phyloP scores from a whole-genome alignment of 257 asterid genomes.

The Sherardia arvensis region DNA sequence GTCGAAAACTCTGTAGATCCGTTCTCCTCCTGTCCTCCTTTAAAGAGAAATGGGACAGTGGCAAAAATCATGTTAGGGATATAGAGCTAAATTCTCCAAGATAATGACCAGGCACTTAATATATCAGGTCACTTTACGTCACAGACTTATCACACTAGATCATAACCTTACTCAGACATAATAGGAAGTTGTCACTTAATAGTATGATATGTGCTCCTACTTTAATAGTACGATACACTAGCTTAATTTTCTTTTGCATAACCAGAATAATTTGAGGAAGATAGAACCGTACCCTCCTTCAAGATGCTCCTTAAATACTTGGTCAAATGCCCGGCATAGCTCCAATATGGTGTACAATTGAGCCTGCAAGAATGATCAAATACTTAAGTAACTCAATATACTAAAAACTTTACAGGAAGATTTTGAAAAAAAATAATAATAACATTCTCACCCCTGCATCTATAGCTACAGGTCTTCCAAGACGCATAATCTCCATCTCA shows the following conservation, averaged over 20 bases:
- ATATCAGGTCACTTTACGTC: not conserved
- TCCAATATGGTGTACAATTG: conserved; percentile 33
- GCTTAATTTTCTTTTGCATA: not conserved
- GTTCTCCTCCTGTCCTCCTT: conserved; percentile 43
- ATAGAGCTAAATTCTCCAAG: not conserved
- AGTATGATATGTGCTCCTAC: not conserved
- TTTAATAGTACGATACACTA: not conserved
- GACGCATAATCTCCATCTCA: conserved; percentile 27
- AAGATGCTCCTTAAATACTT: conserved; percentile 41
- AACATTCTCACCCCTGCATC: conserved; percentile 31
- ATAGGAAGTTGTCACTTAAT: not conserved
- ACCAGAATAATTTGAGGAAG: not conserved
- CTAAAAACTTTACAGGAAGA: not conserved
- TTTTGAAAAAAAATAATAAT: not conserved
- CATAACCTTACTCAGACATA: not conserved
- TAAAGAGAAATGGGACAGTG: not conserved
- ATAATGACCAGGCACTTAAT: not conserved
- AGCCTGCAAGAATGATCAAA: conserved; percentile 20
- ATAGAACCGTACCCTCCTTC: conserved; percentile 36
- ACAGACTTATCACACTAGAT: not conserved
- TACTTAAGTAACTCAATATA: not conserved
- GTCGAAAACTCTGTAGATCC: conserved; percentile 34
- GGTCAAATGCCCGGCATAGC: conserved; percentile 40
- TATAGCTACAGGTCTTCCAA: conserved; percentile 32
- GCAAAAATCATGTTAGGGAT: not conserved